Conservation (phyloP, 2,329 filamentous ascomycete species). For the Botrytis aclada region DNA sequence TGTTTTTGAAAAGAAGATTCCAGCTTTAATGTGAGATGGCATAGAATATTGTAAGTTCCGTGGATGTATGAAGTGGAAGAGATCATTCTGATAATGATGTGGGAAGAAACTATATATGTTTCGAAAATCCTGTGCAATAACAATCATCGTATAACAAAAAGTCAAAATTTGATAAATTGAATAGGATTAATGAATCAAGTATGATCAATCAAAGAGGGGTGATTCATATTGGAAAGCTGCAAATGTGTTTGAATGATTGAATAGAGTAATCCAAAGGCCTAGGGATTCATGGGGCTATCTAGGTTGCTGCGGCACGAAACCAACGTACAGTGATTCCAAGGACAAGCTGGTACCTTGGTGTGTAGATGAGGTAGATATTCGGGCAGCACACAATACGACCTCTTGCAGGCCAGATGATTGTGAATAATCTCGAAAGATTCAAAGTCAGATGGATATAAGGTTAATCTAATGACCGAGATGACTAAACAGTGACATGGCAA, state of each 20-base stretch:
- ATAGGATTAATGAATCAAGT: neutral
- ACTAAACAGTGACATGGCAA: neutral
- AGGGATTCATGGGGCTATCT: neutral
- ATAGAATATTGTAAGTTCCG: neutral
- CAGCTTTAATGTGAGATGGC: neutral
- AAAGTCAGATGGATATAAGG: neutral
- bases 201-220: neutral
- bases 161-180: neutral
- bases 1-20: neutral
- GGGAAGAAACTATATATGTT: neutral
- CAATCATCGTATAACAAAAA: neutral
- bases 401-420: neutral
- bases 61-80: neutral
- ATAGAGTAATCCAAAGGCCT: neutral
- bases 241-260: neutral
- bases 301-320: neutral
- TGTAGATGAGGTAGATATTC: neutral
- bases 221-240: neutral
- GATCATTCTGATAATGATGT: neutral
- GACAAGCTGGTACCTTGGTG: neutral
- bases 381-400: neutral
- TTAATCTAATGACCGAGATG: neutral
- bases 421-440: neutral
- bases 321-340: neutral
- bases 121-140: neutral